phyloP scores from a whole-genome alignment of 2,329 filamentous ascomycete species.

The Colletotrichum siamense region DNA sequence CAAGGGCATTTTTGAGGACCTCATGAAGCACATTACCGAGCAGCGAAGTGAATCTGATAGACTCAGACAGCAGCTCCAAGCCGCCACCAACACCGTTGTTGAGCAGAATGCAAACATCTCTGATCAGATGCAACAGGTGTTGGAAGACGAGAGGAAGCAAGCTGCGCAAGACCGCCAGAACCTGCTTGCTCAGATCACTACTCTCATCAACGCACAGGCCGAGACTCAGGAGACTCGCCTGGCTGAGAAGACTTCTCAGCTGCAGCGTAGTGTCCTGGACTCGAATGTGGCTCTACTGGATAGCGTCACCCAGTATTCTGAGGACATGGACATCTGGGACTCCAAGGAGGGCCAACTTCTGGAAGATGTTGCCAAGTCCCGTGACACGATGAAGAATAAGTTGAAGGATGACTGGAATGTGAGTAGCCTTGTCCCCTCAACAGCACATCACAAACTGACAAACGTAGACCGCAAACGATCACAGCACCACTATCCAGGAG shows the following conservation, averaged over 20 bases:
- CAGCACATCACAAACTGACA: conserved; percentile 46
- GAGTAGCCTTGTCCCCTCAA: conserved; percentile 61
- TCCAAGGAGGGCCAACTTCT: conserved; percentile 72
- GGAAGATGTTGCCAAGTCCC: conserved; percentile 73
- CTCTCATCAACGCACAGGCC: conserved; percentile 77
- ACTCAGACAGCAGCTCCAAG: conserved; percentile 74
- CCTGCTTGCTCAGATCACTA: conserved; percentile 77
- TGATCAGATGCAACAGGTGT: conserved; percentile 67
- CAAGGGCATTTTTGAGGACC: conserved; percentile 82
- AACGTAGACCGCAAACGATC: conserved; percentile 70
- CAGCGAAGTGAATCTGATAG: conserved; percentile 80
- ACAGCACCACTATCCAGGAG: conserved; percentile 82
- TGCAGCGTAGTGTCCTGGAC: conserved; percentile 69
- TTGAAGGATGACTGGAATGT: conserved; percentile 88
- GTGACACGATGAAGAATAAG: conserved; percentile 79
- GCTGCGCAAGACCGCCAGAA: conserved; percentile 76
- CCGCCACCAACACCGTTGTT: conserved; percentile 71
- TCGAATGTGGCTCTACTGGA: conserved; percentile 70
- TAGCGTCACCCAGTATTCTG: conserved; percentile 68
- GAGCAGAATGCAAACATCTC: conserved; percentile 73
- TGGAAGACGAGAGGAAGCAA: conserved; percentile 78
- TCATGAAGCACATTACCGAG: conserved; percentile 74
- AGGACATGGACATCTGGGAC: conserved; percentile 78
- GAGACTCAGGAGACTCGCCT: conserved; percentile 77
- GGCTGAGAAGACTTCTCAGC: conserved; percentile 62